A percentile compares a stretch with the other conserved stretches of the same genome.
Conservation (phyloP, 345 rosid species). For the Fremontodendron californicum region DNA sequence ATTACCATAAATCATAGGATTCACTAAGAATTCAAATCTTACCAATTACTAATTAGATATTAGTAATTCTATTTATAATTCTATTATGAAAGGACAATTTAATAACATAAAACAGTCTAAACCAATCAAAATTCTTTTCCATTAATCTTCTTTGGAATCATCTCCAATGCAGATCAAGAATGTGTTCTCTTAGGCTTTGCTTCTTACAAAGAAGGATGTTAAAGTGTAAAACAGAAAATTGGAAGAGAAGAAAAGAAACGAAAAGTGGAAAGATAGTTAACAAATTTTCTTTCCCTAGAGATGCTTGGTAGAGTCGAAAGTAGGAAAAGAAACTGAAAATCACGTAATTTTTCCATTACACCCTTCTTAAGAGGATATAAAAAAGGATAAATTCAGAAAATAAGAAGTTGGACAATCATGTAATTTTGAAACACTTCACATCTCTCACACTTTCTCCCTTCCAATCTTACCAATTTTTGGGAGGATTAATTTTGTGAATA, state of each 20-base stretch:
- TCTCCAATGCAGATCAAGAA: background rate
- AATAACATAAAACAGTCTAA: background rate
- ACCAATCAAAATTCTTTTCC: background rate
- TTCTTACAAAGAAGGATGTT: background rate
- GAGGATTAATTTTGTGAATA: background rate
- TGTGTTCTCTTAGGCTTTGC: background rate
- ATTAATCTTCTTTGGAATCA: background rate
- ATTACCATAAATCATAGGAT: background rate
- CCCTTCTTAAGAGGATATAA: no score
- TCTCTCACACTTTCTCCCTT: background rate
- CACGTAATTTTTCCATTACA: no score
- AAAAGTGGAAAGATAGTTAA: background rate
- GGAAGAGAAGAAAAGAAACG: background rate
- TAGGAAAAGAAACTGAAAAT: background rate
- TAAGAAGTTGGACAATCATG: no score
- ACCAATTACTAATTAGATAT: background rate
- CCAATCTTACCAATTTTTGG: no score
- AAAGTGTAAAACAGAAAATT: background rate
- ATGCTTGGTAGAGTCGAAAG: background rate
- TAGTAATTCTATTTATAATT: background rate
- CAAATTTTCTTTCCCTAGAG: background rate
- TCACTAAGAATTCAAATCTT: background rate
- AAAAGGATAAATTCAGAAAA: no score
- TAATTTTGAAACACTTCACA: background rate
- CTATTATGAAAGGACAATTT: background rate